phyloP scores from a whole-genome alignment of 2,329 filamentous ascomycete species.

The Hortaea werneckii region DNA sequence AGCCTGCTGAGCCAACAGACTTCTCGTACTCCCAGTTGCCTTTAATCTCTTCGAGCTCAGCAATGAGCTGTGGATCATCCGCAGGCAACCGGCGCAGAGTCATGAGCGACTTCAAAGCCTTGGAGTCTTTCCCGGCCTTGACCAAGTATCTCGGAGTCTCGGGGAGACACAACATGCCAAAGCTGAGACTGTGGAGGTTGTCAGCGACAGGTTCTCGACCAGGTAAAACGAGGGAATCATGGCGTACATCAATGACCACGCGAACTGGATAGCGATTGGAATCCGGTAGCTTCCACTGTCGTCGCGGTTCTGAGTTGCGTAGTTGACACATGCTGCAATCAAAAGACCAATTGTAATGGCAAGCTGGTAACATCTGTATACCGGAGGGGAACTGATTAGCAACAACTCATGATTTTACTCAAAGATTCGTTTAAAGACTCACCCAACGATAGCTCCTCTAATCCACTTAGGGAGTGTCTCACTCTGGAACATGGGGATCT shows the following conservation, averaged over 20 bases:
- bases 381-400: too few species aligned
- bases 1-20: slow-evolving; percentile 48
- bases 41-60: slow-evolving; percentile 73
- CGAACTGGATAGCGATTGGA: slow-evolving; percentile 27
- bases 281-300: slow-evolving; percentile 26
- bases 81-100: slow-evolving; percentile 59
- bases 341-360: slow-evolving; percentile 65
- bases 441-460: slow-evolving; percentile 63
- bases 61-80: slow-evolving; percentile 50
- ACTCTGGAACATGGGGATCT: slow-evolving; percentile 2
- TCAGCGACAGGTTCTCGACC: too few species aligned
- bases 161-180: slow-evolving; percentile 24
- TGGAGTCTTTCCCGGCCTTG: slow-evolving; percentile 25
- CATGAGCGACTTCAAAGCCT: slow-evolving; percentile 28
- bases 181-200: slow-evolving; percentile 34
- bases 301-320: slow-evolving; percentile 44
- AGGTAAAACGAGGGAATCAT: too few species aligned
- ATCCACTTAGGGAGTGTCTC: slow-evolving; percentile 59
- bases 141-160: slow-evolving; percentile 28
- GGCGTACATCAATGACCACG: slow-evolving; percentile 23
- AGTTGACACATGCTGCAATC: slow-evolving; percentile 57
- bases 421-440: too few species aligned
- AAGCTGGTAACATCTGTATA: slow-evolving; percentile 63
- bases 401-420: too few species aligned
- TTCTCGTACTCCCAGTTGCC: slow-evolving; percentile 84